A percentile compares a stretch with the other conserved stretches of the same genome.
These are phyloP conservation scores for Leishmania tropica DNA, from an alignment of 208 protist species.

Conservation along the genomic window DNA sequence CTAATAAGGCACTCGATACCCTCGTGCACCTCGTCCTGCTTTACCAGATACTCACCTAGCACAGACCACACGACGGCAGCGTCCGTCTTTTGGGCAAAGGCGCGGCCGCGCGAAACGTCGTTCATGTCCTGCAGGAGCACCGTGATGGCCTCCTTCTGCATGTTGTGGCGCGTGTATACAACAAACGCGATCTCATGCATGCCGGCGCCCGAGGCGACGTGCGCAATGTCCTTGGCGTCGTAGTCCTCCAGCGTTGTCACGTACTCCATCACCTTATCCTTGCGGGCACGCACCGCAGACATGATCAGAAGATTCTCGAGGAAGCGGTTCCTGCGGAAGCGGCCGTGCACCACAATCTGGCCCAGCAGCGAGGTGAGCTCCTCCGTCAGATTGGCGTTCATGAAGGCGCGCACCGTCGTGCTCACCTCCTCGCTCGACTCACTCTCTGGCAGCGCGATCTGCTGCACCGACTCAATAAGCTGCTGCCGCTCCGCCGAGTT, in stretches of 20 bases:
- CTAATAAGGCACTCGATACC: constrained; percentile 98
- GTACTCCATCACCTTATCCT: constrained; percentile 98
- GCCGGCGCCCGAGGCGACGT: constrained; percentile 91
- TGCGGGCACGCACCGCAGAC: constrained; percentile 98
- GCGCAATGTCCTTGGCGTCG: constrained; percentile 98
- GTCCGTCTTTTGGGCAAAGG: constrained; percentile 96
- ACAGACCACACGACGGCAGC: constrained; percentile 94
- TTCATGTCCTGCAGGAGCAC: constrained; percentile 98
- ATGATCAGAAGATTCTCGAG: constrained; percentile 99
- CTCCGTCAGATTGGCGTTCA: constrained; percentile 98
- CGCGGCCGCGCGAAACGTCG: constrained; percentile 93
- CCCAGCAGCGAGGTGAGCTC: constrained; percentile 99
- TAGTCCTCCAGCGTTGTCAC: constrained; percentile 99
- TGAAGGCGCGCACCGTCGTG: constrained; percentile 99
- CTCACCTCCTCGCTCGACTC: constrained; percentile 98
- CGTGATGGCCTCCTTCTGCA: constrained; percentile 96
- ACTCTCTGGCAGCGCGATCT: constrained; percentile 98
- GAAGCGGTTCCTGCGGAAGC: constrained; percentile 98
- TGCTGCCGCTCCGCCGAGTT: constrained; percentile 91
- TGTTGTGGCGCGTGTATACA: constrained; percentile 98
- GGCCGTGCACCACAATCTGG: constrained; percentile 99
- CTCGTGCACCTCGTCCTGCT: constrained; percentile 90
- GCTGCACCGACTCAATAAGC: constrained; percentile 99
- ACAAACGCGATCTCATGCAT: constrained; percentile 99
- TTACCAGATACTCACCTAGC: constrained; percentile 96